phyloP scores from a whole-genome alignment of 2,329 filamentous ascomycete genomes.

The Daldinia eschscholtzii region DNA sequence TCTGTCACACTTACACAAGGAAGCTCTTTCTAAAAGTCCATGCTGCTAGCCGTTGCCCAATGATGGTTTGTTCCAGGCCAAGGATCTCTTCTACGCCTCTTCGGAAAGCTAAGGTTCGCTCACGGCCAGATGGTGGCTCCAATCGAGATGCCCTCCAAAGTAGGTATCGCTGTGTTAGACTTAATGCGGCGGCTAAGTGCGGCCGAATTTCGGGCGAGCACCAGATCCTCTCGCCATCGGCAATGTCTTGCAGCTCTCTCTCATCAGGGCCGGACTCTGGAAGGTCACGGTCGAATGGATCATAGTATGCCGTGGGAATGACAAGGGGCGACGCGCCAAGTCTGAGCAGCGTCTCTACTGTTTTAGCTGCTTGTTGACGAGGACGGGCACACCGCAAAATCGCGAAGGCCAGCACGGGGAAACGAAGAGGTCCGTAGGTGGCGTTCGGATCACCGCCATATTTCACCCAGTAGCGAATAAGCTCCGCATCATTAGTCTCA shows the following conservation, averaged over 20 bases:
- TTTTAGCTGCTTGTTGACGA: slow-evolving; percentile 27
- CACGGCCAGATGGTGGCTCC: slow-evolving; percentile 26
- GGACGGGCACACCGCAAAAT: slow-evolving; percentile 30
- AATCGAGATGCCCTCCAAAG: slow-evolving; percentile 36
- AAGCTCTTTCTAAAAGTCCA: slow-evolving; percentile 36
- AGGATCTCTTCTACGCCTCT: slow-evolving; percentile 39
- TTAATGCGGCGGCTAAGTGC: slow-evolving; percentile 29
- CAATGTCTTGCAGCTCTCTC: slow-evolving; percentile 19
- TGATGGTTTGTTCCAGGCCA: slow-evolving; percentile 37
- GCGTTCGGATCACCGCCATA: slow-evolving; percentile 44
- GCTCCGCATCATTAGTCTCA: slow-evolving; percentile 34
- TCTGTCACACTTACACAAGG: slow-evolving; percentile 32
- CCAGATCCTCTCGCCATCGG: slow-evolving; percentile 32
- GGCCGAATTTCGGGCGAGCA: slow-evolving; percentile 27
- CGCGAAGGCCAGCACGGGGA: slow-evolving; percentile 44
- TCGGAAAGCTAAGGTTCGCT: slow-evolving; percentile 26
- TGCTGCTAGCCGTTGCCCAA: slow-evolving; percentile 42
- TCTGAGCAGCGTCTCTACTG: slow-evolving; percentile 35
- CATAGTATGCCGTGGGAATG: slow-evolving; percentile 41
- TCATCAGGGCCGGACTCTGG: slow-evolving; percentile 18
- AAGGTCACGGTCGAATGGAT: slow-evolving; percentile 38
- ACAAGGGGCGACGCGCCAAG: slow-evolving; percentile 39
- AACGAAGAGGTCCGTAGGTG: slow-evolving; percentile 23
- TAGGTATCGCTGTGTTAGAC: slow-evolving; percentile 45
- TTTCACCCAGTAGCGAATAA: slow-evolving; percentile 42